Conservation (phyloP, 1,284 basidiomycete species). For the Pseudozyma hubeiensis region DNA sequence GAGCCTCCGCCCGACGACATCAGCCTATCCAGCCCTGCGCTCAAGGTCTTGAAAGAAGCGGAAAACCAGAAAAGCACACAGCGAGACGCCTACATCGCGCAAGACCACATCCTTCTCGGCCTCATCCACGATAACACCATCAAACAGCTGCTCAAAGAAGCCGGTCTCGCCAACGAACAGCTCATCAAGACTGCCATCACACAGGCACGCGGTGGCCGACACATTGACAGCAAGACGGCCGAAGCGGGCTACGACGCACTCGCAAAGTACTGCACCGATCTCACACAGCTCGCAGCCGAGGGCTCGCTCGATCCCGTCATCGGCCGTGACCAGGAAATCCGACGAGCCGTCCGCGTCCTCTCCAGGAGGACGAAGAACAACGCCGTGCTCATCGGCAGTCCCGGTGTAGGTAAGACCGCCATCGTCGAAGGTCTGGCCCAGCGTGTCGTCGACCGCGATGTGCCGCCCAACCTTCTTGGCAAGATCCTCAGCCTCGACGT, state of each 20-base stretch:
- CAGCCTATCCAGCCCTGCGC: slow-evolving; percentile 49
- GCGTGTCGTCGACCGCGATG: slow-evolving; percentile 92
- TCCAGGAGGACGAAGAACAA: slow-evolving; percentile 83
- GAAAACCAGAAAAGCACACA: slow-evolving; percentile 66
- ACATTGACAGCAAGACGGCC: slow-evolving; percentile 83
- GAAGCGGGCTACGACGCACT: slow-evolving; percentile 68
- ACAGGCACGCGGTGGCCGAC: slow-evolving; percentile 81
- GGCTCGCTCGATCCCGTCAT: slow-evolving; percentile 75
- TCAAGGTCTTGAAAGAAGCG: slow-evolving; percentile 63
- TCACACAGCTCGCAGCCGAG: slow-evolving; percentile 73
- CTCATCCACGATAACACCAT: slow-evolving; percentile 80
- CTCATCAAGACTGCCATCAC: slow-evolving; percentile 83
- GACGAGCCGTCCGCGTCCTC: slow-evolving; percentile 67
- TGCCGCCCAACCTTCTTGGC: slow-evolving; percentile 86
- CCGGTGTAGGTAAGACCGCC: slow-evolving; percentile 72
- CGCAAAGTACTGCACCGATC: slow-evolving; percentile 69
- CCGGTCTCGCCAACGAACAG: slow-evolving; percentile 76
- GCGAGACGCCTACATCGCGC: slow-evolving; percentile 91
- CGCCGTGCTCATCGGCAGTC: slow-evolving; percentile 83
- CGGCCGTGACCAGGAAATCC: slow-evolving; percentile 69
- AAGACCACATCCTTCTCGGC: slow-evolving; percentile 83
- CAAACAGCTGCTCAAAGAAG: slow-evolving; percentile 78
- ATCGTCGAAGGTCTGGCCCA: slow-evolving; percentile 96
- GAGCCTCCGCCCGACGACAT: slow-evolving; percentile 64
- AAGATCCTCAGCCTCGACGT: slow-evolving; percentile 86